These are phyloP conservation scores for Insectozyma bohioensis DNA, from an alignment of 1,139 yeast genomes.

Conservation along the genomic window DNA sequence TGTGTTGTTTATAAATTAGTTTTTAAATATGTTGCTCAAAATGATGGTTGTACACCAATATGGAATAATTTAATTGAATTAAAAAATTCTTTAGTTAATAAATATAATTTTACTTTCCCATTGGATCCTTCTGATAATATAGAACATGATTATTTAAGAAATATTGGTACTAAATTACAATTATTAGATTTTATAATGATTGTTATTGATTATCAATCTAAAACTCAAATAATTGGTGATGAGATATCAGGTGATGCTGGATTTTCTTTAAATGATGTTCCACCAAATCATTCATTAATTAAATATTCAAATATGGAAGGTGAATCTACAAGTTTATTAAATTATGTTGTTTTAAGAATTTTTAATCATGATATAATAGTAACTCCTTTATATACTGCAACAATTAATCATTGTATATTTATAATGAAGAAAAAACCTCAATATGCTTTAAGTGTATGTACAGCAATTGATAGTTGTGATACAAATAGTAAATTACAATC, in stretches of 20 bases:
- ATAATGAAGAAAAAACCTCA: conserved; percentile 60
- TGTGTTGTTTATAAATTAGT: conserved; percentile 39
- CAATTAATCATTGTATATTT: conserved; percentile 51
- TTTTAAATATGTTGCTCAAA: conserved; percentile 42
- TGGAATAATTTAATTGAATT: conserved; percentile 46
- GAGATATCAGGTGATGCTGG: conserved; percentile 22
- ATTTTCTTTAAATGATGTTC: conserved; percentile 60
- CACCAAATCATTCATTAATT: conserved; percentile 67
- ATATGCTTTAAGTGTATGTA: conserved; percentile 43
- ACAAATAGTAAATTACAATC: conserved; percentile 41
- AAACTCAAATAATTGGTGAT: conserved; percentile 32
- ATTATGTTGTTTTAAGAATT: conserved; percentile 62
- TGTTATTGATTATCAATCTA: conserved; percentile 69
- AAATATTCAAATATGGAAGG: conserved; percentile 56
- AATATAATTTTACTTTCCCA: conserved; percentile 43
- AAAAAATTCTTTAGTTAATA: conserved; percentile 37
- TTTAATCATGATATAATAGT: conserved; percentile 57
- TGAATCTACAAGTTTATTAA: conserved; percentile 72
- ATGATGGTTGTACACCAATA: conserved; percentile 41
- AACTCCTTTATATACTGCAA: conserved; percentile 55
- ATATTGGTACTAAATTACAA: conserved; percentile 61
- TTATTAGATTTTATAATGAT: conserved; percentile 71
- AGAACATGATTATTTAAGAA: conserved; percentile 50
- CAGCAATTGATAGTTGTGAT: conserved; percentile 40
- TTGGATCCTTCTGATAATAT: conserved; percentile 44